phyloP scores from a whole-genome alignment of 106 monocot species.

The Acorus calamus region DNA sequence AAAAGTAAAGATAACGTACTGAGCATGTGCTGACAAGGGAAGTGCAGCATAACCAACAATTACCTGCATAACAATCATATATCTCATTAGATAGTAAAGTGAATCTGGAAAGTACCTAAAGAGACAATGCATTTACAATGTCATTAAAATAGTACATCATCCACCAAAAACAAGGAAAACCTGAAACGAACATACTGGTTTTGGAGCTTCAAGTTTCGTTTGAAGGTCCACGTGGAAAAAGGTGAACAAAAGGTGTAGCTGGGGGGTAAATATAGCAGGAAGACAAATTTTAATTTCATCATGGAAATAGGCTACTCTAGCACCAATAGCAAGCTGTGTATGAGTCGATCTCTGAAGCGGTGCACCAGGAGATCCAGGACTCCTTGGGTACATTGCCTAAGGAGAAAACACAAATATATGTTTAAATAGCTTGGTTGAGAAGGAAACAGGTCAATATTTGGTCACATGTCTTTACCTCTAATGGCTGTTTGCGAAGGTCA shows the following conservation, averaged over 20 bases:
- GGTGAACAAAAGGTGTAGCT: slow-evolving; percentile 92
- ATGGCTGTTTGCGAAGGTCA: slow-evolving; percentile 62
- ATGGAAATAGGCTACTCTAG: slow-evolving; percentile 78
- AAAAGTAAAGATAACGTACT: slow-evolving; percentile 42
- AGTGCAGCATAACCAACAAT: slow-evolving; percentile 89
- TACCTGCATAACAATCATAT: slow-evolving; percentile 43
- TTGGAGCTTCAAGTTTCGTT: slow-evolving; percentile 93
- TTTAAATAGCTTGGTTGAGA: background rate
- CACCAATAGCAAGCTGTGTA: slow-evolving; percentile 85
- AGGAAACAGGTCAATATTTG: background rate
- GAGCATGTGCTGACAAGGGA: slow-evolving; percentile 68
- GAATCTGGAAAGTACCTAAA: no score
- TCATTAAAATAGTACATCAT: no score
- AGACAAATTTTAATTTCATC: slow-evolving; percentile 93
- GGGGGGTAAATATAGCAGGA: slow-evolving; percentile 78
- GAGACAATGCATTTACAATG: no score
- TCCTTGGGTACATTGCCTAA: slow-evolving; percentile 67
- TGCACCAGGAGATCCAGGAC: slow-evolving; percentile 17
- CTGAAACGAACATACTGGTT: slow-evolving; percentile 53
- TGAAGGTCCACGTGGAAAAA: slow-evolving; percentile 93
- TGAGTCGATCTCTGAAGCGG: slow-evolving; percentile 76
- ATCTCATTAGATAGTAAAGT: background rate
- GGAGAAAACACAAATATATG: slow-evolving; percentile 2
- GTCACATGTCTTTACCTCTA: slow-evolving; percentile 51
- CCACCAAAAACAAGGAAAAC: background rate